Base-by-base conservation (phyloP, 2,329 filamentous ascomycete species). In the Helicocarpus griseus region DNA sequence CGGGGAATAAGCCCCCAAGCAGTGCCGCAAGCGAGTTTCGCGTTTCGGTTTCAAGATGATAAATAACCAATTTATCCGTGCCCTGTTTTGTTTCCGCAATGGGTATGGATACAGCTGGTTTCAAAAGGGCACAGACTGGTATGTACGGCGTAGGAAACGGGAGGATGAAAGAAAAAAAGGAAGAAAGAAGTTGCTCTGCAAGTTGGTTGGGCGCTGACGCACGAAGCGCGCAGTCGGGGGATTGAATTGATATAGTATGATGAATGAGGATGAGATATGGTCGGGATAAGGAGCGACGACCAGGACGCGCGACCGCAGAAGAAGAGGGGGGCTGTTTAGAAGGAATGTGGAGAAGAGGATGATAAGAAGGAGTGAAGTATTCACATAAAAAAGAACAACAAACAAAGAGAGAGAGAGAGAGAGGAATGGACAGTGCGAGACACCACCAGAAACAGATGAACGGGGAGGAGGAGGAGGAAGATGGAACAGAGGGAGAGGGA, bases 281-380 rank as follows among this genome's bases (percentile, higher is more conserved):
- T 48, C 52, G 58, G 58, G 50, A 58, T 63, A 67, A 63, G 60
- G 61, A 64, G 67, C 63, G 67, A 66, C 68, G 65, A 66, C 67
- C 64, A 70, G 65, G 65, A 67, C 63, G 56, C 62, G 58, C 63
- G 49, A 50, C 45, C 33, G 51, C 33, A 48, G 47, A 47, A 35
- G 48, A 41, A 29, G 36, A 61, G 50, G 50, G 48, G 48, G 48
- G 41, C 21, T 35, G 24, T 47, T 53, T 53, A 48, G 54, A 46
- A 46, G 26, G 43, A 46, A 33, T 46, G 43, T 46, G 50, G 45
- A 51, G 43, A 54, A 50, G 51, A 44, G 52, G 55, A 54, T 46
- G 36, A 56, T 50, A 55, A 53, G 57, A 56, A 54, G 50, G 61
- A 60, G 62, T 62, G 61, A 55, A 63, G 61, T 63, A 49, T 50